Evolutionary conservation across 2,329 filamentous ascomycete genomes (phyloP).

Genomic region (Lachnellula cervina): DNA sequence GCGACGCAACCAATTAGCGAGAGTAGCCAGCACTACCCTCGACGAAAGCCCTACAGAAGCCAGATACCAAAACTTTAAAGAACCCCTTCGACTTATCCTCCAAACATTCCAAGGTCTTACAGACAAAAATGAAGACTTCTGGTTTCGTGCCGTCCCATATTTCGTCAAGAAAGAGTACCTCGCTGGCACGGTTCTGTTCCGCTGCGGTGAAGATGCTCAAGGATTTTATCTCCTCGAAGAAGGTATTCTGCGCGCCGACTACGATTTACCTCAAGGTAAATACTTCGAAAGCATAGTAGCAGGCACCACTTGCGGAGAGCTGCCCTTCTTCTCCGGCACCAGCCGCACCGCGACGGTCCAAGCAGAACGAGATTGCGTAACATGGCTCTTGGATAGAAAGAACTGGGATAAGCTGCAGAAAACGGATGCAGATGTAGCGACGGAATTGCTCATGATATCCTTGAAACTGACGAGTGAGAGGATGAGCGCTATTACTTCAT

Average conservation of each 20-base stretch:
- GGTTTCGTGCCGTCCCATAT: constrained; percentile 74
- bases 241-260: constrained; percentile 85
- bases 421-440: constrained; percentile 70
- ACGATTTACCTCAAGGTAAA: constrained; percentile 81
- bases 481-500: constrained; percentile 66
- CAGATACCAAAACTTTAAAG: constrained; percentile 81
- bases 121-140: constrained; percentile 86
- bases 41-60: constrained; percentile 54
- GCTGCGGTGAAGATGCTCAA: constrained; percentile 67
- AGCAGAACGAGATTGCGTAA: constrained; percentile 74
- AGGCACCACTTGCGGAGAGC: constrained; percentile 89
- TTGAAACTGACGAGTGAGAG: constrained; percentile 91
- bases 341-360: constrained; percentile 79
- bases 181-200: constrained; percentile 70
- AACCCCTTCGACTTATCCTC: constrained; percentile 85
- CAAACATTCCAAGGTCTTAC: constrained; percentile 93
- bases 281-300: constrained; percentile 90
- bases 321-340: constrained; percentile 94
- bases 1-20: constrained; percentile 68
- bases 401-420: constrained; percentile 70
- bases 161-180: constrained; percentile 66
- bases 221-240: constrained; percentile 89
- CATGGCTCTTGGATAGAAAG: constrained; percentile 72
- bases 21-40: constrained; percentile 72
- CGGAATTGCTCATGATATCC: constrained; percentile 80